Base-by-base conservation (phyloP, 2,329 filamentous ascomycete species). In the Calcarisporium arbuscula region DNA sequence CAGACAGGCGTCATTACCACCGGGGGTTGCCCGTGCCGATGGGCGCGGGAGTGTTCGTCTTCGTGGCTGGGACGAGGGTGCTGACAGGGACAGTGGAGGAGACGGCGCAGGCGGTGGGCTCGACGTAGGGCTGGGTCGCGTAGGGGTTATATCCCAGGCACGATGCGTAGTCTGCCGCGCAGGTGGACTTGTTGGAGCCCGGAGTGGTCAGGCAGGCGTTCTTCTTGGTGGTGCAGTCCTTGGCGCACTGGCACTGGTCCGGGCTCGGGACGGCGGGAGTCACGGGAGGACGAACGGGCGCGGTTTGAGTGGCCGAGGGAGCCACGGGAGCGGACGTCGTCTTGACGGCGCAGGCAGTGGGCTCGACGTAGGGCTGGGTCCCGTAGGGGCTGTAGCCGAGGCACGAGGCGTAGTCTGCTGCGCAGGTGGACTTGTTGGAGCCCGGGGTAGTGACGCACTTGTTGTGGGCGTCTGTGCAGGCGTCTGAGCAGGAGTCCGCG, bases 301-400 rank as follows among this genome's bases (percentile, higher is more conserved):
- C 26, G 5, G 33, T 29, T 6, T 19, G 11, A 11, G 46, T 38
- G 50, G 37, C 40, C 38, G 14, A 46, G 35, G 38, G 40, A 49
- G 14, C 14, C 19, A 32, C 44, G 47, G 42, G 42, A 45, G 22
- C 34, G n/a, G n/a, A n/a, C 12, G 19, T 25, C 9, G 28, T 19
- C 3, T 23, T 26, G 19, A 17, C 19, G 25, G 19, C n/a, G 27
- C 48, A 49, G 18, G 47, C 43, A 16, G 42, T 43, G n/a, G 42
- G 44, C 8, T 29, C 31, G 17, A 42, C 40, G 5, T 49, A 32
- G 7, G 41, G 36, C 11, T 32, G 29, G 17, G 26, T 30, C 19
- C 37, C 33, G 22, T 44, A 53, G 21, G 50, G 50, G 45, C 42
- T 50, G 44, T 42, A 50, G 35, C 43, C 44, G 5, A 53, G 40